Base-by-base conservation (phyloP, 108 stramenopile species). In the Chaetoceros muelleri region DNA sequence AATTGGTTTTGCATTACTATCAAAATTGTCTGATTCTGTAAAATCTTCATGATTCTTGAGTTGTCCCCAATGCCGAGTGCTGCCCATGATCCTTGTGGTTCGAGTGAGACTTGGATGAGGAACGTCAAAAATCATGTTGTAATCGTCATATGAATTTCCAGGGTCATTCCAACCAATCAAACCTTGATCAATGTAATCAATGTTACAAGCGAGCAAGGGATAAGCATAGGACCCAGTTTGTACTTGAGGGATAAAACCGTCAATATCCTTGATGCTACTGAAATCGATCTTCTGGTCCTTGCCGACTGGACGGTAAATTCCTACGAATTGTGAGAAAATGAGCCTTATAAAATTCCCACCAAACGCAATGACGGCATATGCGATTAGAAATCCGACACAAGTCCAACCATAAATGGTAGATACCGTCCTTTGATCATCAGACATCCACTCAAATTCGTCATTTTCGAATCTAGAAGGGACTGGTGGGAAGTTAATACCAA, bases 121-220 rank as follows among this genome's bases (percentile, higher is more conserved):
- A 28, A 87, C 62, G 46, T 87, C 86, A 57, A 73, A 87, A 56
- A 87, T 78, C 30, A 91, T 52, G 62, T 91, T 82, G 55, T 91
- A 87, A 62, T 62, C 84, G 7, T 57, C 56, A 57, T 75, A 74
- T 2, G 78, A 69, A 20, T 74, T 58, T 27, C 74, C 75, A 17
- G 82, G 78, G 58, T 91, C 90, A 25, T 28, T 76, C 84, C 84
- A 91, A 53, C 81, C 84, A 54, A 80, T 74, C 16, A 91, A 65
- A 30, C 73, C 73, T 27, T 71, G 52, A 24, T 74, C 84, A 46
- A 91, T 69, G 19, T 58, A 60, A 57, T 85, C 78, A 27, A 71
- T 61, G 45, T 79, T 65, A 51, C 80, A 80, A 24, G 86, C 84
- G 34, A 91, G 61, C 50, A 91, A 51, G 1, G 90, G 90, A 60